phyloP scores from a whole-genome alignment of 2,329 filamentous ascomycete species.

The Apiospora pterosperma region DNA sequence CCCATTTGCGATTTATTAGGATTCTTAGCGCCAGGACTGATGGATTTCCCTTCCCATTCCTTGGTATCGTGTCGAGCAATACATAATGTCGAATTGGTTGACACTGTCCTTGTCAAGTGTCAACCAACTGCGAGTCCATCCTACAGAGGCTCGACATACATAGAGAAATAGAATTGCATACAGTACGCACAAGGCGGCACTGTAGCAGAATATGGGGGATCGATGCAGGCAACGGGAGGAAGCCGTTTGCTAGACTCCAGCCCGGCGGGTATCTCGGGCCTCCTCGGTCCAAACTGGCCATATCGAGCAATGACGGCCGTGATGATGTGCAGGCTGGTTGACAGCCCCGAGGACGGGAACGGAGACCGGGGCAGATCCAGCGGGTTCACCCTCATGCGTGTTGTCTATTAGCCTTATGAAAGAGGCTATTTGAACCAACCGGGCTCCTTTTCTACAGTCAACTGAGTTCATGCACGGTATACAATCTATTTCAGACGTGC shows the following conservation, averaged over 20 bases:
- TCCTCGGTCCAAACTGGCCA: not conserved
- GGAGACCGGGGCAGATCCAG: conserved; percentile 10
- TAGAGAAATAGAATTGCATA: not conserved
- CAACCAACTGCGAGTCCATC: not conserved
- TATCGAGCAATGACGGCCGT: not conserved
- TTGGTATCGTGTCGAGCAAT: not conserved
- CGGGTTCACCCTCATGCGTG: not conserved
- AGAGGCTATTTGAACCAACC: not conserved
- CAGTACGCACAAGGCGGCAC: not conserved
- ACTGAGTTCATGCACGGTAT: not conserved
- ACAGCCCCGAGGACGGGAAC: conserved; percentile 8
- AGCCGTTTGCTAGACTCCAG: not conserved
- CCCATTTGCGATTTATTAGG: not conserved
- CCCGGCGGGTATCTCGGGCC: not conserved
- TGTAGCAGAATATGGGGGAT: not conserved
- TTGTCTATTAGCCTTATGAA: conserved; percentile 1
- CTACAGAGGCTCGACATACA: not conserved
- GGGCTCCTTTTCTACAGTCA: not conserved
- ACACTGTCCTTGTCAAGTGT: not conserved
- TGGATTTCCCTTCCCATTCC: not conserved
- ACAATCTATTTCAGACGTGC: not conserved
- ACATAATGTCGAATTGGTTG: not conserved
- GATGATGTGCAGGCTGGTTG: not conserved
- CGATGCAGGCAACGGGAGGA: not conserved
- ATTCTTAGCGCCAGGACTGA: not conserved